phyloP scores from a whole-genome alignment of 768 basidiomycete genomes.

The Suillus subalutaceus region DNA sequence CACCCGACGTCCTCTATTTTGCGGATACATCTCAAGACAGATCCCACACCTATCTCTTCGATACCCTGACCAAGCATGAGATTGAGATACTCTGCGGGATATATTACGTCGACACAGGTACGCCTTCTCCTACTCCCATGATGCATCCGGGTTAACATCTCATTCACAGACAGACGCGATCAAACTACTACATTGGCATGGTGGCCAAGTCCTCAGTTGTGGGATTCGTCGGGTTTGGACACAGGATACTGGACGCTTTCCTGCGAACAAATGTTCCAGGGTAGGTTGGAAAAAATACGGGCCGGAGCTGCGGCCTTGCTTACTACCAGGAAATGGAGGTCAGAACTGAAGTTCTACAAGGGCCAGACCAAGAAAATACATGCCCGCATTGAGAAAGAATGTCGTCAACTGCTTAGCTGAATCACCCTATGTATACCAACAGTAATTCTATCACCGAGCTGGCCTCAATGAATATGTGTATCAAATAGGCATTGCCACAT shows the following conservation, averaged over 20 bases:
- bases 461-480: no score
- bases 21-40: not conserved
- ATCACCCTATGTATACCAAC: not conserved
- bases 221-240: not conserved
- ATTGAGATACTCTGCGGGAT: not conserved
- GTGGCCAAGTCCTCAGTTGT: not conserved
- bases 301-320: no score
- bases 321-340: no score
- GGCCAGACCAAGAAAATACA: no score
- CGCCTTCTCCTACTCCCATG: not conserved
- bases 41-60: not conserved
- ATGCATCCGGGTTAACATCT: not conserved
- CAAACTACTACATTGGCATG: not conserved
- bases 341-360: no score
- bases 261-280: not conserved
- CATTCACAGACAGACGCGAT: not conserved
- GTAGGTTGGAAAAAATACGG: not conserved
- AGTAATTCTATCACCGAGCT: no score
- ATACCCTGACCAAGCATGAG: not conserved
- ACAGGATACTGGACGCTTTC: not conserved
- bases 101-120: not conserved
- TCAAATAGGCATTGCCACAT: no score
- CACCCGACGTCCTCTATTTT: not conserved
- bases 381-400: not conserved
- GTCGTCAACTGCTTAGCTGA: not conserved